Base-by-base conservation (phyloP, 257 asterid genomes). In the Jacaranda copaia region DNA sequence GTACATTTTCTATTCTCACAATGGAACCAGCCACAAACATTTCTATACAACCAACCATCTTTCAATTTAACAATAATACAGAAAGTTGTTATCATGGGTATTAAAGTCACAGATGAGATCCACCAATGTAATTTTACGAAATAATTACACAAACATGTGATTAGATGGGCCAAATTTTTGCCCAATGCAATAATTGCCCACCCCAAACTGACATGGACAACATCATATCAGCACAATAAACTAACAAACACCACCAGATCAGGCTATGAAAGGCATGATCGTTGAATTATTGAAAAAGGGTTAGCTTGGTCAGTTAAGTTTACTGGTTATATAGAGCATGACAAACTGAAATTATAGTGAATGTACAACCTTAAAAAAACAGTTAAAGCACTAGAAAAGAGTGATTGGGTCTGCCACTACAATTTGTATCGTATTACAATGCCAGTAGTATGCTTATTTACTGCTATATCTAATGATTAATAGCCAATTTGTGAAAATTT, bases 21-120 rank as follows among this genome's bases (percentile, higher is more conserved):
- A 19, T 55, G 57, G 64, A 66, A 25, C 38, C 36, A 36, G 79
- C 80, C 48, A 45, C 49, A 60, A 70, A 39, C 16, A 73, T 61
- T 71, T 55, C 69, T 10, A 16, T 38, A 40, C 9, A 65, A 20
- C 16, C 20, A 8, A 66, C 43, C 56, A 66, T 77, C 79, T 42
- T 52, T 67, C 46, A 32, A n/a, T 53, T 13, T 40, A 45, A 45
- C 19, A 67, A 57, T 16, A 20, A 25, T 62, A n/a, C 12, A 69
- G 52, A 43, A 45, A 68, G 38, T 73, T 68, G 40, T 25, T 19
- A 20, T 16, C 48, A 68, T 53, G 16, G 25, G 12, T 74, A 45
- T 65, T 20, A 63, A 32, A 15, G 13, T 63, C 49, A 38, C 12
- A 7, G 5, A 42, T 65, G 19, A 46, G 45, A 40, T 39, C 68